Evolutionary conservation across 805 yeast species (phyloP).

Genomic region (Brettanomyces custersianus): DNA sequence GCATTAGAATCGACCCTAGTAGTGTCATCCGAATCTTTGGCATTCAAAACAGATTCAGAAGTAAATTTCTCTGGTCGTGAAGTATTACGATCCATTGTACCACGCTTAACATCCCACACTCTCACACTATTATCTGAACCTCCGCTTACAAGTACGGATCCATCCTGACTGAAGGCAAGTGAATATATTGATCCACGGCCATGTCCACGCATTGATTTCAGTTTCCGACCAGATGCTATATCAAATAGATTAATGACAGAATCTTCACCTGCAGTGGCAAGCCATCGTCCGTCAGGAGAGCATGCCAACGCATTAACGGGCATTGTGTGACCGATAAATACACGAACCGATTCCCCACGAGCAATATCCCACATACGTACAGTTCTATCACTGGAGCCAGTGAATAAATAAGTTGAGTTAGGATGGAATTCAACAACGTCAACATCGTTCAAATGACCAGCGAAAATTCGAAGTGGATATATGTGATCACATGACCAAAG

Average conservation of each 20-base stretch:
- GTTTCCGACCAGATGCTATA: slow-evolving; percentile 78
- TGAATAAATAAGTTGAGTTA: slow-evolving; percentile 85
- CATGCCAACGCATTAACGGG: slow-evolving; percentile 80
- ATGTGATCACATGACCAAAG: slow-evolving; percentile 98
- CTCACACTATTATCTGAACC: slow-evolving; percentile 90
- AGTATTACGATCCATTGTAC: slow-evolving; percentile 69
- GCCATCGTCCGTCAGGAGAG: slow-evolving; percentile 95
- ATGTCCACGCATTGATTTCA: slow-evolving; percentile 92
- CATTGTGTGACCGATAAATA: slow-evolving; percentile 89
- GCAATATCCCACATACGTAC: slow-evolving; percentile 97
- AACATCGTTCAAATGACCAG: slow-evolving; percentile 95
- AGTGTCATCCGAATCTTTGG: slow-evolving; percentile 19
- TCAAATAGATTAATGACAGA: slow-evolving; percentile 88
- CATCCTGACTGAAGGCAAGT: slow-evolving; percentile 76
- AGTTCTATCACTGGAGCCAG: slow-evolving; percentile 93
- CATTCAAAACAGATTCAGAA: slow-evolving; percentile 22
- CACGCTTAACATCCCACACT: slow-evolving; percentile 90
- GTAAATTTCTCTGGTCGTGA: slow-evolving; percentile 57
- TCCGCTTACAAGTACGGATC: slow-evolving; percentile 80
- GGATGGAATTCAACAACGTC: slow-evolving; percentile 95
- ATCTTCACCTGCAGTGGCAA: slow-evolving; percentile 94
- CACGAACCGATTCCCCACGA: slow-evolving; percentile 80
- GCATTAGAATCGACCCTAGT: slow-evolving; percentile 12
- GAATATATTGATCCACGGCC: slow-evolving; percentile 83
- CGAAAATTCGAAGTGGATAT: slow-evolving; percentile 90